These are phyloP conservation scores for Melaleuca alternifolia DNA, from an alignment of 345 rosid species.

Conservation along the genomic window DNA sequence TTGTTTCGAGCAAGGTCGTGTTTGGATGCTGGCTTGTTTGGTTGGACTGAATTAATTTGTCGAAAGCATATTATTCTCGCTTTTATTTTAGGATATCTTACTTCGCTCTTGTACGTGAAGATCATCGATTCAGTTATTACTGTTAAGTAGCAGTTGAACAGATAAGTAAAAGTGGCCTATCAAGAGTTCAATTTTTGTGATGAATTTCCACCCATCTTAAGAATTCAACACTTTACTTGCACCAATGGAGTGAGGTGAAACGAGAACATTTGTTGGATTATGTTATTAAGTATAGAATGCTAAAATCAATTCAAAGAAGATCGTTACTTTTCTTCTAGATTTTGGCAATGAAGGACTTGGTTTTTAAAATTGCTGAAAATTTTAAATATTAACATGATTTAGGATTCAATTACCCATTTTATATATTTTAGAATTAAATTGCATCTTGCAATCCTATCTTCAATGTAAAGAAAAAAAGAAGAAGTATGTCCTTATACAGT, in stretches of 20 bases:
- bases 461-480: too few species aligned
- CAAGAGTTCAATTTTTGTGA: neutral
- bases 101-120: neutral
- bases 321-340: neutral
- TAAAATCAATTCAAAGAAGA: neutral
- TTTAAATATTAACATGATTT: neutral
- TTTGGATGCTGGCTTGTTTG: neutral
- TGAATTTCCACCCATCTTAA: neutral
- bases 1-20: neutral
- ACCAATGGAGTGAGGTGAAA: neutral
- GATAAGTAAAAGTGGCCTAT: neutral
- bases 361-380: neutral
- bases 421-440: too few species aligned
- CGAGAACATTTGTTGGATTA: neutral
- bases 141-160: neutral
- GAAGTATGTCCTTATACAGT: too few species aligned
- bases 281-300: neutral
- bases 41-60: neutral
- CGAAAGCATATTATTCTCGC: neutral
- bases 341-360: neutral
- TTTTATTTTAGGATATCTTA: neutral
- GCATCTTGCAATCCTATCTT: too few species aligned
- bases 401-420: neutral
- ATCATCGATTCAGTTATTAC: neutral
- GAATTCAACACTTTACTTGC: accelerated